Percentiles rank a stretch among this genome's conserved stretches.
Evolutionary conservation across 345 rosid species (phyloP).

Genomic region (Sisymbrium altissimum): DNA sequence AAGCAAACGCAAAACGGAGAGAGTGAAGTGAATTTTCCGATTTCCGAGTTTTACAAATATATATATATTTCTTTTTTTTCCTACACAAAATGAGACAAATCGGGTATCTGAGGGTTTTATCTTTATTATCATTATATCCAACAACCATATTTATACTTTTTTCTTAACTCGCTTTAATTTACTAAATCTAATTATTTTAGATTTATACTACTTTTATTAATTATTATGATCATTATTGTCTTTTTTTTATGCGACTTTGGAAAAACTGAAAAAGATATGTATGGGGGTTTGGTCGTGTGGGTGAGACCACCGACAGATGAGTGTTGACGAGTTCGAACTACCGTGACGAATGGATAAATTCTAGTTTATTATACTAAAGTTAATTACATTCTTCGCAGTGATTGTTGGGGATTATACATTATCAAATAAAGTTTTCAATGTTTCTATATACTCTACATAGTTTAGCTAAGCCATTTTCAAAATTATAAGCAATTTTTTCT

Average conservation of each 20-base stretch:
- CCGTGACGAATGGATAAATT: conserved; percentile 5
- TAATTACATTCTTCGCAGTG: neutral
- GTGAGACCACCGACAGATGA: conserved; percentile 29
- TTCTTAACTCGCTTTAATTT: neutral
- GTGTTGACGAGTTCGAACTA: conserved; percentile 22
- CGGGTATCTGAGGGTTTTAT: neutral
- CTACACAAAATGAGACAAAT: neutral
- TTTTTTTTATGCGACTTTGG: neutral
- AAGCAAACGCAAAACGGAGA: conserved; percentile 2
- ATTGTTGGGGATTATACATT: neutral
- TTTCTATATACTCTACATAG: too few relatives aligned
- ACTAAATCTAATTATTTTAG: neutral
- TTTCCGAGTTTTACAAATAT: neutral
- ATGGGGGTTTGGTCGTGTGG: conserved; percentile 23
- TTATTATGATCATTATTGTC: neutral
- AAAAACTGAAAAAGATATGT: neutral
- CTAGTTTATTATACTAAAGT: neutral
- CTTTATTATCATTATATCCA: neutral
- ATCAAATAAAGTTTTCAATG: too few relatives aligned
- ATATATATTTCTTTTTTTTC: neutral
- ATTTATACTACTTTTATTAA: neutral
- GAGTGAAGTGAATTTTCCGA: conserved; percentile 29
- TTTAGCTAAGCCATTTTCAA: too few relatives aligned
- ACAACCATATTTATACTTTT: neutral
- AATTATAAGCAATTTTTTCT: too few relatives aligned